phyloP scores from a whole-genome alignment of 768 basidiomycete species.

The Cubamyces sp. region DNA sequence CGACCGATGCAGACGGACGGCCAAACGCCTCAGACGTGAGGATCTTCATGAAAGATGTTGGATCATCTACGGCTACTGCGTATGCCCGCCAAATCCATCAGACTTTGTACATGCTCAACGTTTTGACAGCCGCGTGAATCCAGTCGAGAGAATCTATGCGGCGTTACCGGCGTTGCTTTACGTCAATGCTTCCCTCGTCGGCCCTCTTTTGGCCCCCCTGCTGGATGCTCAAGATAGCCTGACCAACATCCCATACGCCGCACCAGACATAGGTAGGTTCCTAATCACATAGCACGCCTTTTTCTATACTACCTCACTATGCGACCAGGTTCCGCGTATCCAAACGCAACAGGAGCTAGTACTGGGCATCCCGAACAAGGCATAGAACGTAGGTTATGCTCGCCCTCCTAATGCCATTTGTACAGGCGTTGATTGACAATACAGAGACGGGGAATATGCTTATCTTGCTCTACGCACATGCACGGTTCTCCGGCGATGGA shows the following conservation, averaged over 20 bases:
- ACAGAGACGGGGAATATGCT: conserved; percentile 40
- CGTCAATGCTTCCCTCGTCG: conserved; percentile 35
- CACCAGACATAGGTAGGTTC: conserved; percentile 35
- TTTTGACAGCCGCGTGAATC: conserved; percentile 32
- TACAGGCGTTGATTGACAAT: background rate
- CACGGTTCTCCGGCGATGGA: conserved; percentile 33
- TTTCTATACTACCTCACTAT: too few relatives aligned
- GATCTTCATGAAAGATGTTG: conserved; percentile 25
- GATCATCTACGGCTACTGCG: background rate
- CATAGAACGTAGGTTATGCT: conserved; percentile 19
- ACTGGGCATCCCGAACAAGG: conserved; percentile 8
- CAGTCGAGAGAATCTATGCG: conserved; percentile 39
- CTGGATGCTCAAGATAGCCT: conserved; percentile 31
- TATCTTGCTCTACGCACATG: conserved; percentile 36
- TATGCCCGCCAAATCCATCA: background rate
- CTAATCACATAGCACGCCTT: too few relatives aligned
- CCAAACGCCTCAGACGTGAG: conserved; percentile 33
- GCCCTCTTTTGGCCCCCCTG: conserved; percentile 34
- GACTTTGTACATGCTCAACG: background rate
- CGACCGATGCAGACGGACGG: conserved; percentile 17
- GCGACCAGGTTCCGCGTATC: conserved; percentile 21
- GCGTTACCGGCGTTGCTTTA: conserved; percentile 37
- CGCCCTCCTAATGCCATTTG: too few relatives aligned
- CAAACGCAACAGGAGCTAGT: conserved; percentile 21
- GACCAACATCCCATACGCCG: conserved; percentile 31